Percentiles rank a stretch among this genome's conserved stretches.
phyloP scores from a whole-genome alignment of 2,329 filamentous ascomycete species.

The Calycina herbarum region DNA sequence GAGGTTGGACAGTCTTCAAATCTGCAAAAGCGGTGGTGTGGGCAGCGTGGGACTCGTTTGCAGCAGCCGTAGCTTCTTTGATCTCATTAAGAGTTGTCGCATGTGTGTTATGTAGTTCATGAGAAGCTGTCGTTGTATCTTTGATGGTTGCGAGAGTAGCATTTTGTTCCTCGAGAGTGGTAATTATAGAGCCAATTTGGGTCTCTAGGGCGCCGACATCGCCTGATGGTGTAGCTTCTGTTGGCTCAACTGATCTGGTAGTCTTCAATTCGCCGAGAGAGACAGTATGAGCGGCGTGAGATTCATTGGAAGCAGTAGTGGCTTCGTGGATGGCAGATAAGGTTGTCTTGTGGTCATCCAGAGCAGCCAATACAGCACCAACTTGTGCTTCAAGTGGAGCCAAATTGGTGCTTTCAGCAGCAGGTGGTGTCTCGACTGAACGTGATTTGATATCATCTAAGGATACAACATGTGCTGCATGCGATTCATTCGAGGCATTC shows the following conservation, averaged over 20 bases:
- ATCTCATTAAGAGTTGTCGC: constrained; percentile 21
- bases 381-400: constrained; percentile 13
- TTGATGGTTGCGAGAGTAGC: constrained; percentile 25
- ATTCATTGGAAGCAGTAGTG: constrained; percentile 14
- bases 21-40: constrained; percentile 11
- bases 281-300: constrained; percentile 14
- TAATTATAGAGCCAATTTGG: constrained; percentile 21
- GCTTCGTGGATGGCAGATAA: constrained; percentile 12
- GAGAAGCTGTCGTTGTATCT: constrained; percentile 19
- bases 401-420: background rate
- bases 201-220: constrained; percentile 17
- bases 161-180: constrained; percentile 20
- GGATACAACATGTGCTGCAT: constrained; percentile 18
- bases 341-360: constrained; percentile 14
- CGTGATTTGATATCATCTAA: constrained; percentile 26
- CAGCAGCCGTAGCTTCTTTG: constrained; percentile 19
- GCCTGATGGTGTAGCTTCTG: background rate
- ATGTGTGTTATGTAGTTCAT: constrained; percentile 20
- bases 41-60: constrained; percentile 21
- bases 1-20: constrained; percentile 13
- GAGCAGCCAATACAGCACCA: constrained; percentile 9
- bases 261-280: constrained; percentile 10
- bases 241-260: background rate
- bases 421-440: constrained; percentile 13
- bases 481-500: constrained; percentile 17